phyloP scores from a whole-genome alignment of 1,284 basidiomycete species.

The Rhodotorula sp. region DNA sequence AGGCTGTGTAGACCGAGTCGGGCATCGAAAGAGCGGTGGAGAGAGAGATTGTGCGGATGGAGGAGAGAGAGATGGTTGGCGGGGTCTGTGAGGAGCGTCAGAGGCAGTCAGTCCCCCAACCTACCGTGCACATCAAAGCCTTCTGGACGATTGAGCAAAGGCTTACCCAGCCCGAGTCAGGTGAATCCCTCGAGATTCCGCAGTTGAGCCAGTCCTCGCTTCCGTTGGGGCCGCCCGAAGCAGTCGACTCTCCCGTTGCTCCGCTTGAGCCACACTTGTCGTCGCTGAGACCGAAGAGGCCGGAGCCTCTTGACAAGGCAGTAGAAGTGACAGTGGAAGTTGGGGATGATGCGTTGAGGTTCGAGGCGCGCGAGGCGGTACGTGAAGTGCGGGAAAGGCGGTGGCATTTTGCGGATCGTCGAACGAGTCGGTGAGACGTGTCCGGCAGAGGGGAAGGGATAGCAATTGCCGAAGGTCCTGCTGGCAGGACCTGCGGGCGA shows the following conservation, averaged over 20 bases:
- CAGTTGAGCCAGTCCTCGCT: constrained; percentile 74
- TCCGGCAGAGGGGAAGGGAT: too few relatives aligned
- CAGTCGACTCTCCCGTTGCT: constrained; percentile 5
- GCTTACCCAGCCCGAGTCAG: constrained; percentile 17
- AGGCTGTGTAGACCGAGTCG: constrained; percentile 60
- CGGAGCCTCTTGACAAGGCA: not conserved
- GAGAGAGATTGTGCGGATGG: constrained; percentile 58
- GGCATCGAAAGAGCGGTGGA: constrained; percentile 51
- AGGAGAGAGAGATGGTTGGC: constrained; percentile 44
- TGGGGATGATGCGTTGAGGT: not conserved
- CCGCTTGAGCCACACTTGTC: constrained; percentile 27
- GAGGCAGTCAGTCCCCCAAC: not conserved
- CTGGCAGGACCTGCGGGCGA: too few relatives aligned
- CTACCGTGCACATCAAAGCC: too few relatives aligned
- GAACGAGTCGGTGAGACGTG: too few relatives aligned
- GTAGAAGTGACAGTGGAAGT: not conserved
- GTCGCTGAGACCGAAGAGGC: constrained; percentile 14
- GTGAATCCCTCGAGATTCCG: constrained; percentile 45
- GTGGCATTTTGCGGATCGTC: too few relatives aligned
- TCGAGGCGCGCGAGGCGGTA: not conserved
- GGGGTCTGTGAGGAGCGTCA: not conserved
- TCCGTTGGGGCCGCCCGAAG: constrained; percentile 65
- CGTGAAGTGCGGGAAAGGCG: not conserved
- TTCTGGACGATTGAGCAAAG: too few relatives aligned
- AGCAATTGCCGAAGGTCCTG: too few relatives aligned